These are phyloP conservation scores for Bocquillonia castaneifolia DNA, from an alignment of 441 rosid genomes.

Conservation along the genomic window DNA sequence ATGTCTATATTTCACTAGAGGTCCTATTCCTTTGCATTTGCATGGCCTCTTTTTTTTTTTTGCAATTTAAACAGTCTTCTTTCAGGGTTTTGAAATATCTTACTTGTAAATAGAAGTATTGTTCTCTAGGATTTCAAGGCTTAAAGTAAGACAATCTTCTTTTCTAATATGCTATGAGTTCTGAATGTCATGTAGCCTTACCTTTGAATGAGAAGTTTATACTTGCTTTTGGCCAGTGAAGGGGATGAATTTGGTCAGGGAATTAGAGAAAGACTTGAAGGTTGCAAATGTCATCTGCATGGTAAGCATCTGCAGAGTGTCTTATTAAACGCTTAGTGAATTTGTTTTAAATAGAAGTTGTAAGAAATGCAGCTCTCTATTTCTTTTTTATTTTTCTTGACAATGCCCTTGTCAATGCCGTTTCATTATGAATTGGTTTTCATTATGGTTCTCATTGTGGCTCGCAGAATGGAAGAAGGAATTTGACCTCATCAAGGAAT, in stretches of 20 bases:
- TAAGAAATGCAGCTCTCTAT: conserved; percentile 5
- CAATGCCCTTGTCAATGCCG: neutral
- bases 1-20: neutral
- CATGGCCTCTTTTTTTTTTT: neutral
- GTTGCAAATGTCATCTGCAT: conserved; percentile 90
- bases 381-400: neutral
- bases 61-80: neutral
- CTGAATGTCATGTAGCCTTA: conserved; percentile 5
- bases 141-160: neutral
- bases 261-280: conserved; percentile 95
- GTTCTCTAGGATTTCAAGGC: neutral
- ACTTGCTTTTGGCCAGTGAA: conserved; percentile 84
- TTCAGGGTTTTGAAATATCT: neutral
- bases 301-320: conserved; percentile 43
- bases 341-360: conserved; percentile 1
- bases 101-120: neutral
- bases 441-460: conserved; percentile 22
- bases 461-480: conserved; percentile 91
- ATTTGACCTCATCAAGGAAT: conserved; percentile 80
- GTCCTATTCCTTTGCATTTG: neutral
- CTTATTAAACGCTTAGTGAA: conserved; percentile 15
- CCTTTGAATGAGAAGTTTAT: conserved; percentile 30
- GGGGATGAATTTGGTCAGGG: conserved; percentile 98
- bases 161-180: conserved; percentile 6
- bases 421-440: conserved; percentile 12